Percentiles rank a stretch among this genome's conserved stretches.
phyloP scores from a whole-genome alignment of 495 filamentous ascomycete species.

The Tuber calosporum region DNA sequence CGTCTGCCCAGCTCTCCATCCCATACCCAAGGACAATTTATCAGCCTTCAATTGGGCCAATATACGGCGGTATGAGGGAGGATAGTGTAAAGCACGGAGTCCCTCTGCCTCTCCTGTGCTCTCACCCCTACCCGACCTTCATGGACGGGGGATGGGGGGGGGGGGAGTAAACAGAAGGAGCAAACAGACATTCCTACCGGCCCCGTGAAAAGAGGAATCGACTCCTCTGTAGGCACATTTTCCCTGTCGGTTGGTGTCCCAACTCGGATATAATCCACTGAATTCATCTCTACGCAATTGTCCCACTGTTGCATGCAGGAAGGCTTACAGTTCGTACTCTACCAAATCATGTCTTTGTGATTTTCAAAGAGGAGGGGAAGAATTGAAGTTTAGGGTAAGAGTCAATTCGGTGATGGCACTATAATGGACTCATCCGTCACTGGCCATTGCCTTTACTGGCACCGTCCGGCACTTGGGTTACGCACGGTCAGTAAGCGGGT shows the following conservation, averaged over 20 bases:
- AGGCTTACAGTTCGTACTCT: not conserved
- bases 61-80: not conserved
- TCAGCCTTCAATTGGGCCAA: not conserved
- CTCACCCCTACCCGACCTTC: not conserved
- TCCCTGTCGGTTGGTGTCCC: not conserved
- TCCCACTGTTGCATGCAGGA: not conserved
- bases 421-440: not conserved
- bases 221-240: not conserved
- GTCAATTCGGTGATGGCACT: not conserved
- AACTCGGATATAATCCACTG: not conserved
- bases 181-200: not conserved
- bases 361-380: not conserved
- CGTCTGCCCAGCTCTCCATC: not conserved
- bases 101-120: not conserved
- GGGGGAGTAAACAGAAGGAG: not conserved
- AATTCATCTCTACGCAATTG: not conserved
- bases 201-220: not conserved
- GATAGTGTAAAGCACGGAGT: not conserved
- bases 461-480: no score
- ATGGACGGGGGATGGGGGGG: no score
- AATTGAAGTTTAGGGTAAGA: not conserved
- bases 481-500: not conserved
- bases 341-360: not conserved
- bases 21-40: not conserved
- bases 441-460: not conserved